phyloP scores from a whole-genome alignment of 805 yeast species.

The Kuraishia hungarica region DNA sequence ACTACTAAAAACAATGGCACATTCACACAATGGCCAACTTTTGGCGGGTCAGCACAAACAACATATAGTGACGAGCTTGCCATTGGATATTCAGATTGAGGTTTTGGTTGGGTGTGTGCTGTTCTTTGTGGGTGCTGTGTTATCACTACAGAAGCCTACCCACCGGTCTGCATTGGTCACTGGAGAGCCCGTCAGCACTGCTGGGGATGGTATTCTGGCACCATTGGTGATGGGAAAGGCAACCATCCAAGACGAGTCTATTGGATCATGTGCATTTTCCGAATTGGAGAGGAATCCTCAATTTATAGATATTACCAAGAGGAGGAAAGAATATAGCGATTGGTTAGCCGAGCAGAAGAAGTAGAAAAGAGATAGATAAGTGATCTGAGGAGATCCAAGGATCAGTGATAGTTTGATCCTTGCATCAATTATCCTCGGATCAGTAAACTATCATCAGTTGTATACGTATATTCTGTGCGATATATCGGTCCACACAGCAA shows the following conservation, averaged over 20 bases:
- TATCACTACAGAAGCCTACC: slow-evolving; percentile 16
- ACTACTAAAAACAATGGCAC: slow-evolving; percentile 17
- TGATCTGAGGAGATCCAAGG: too few relatives aligned
- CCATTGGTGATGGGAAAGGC: slow-evolving; percentile 43
- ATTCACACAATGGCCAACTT: not conserved
- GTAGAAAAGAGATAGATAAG: not conserved
- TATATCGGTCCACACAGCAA: too few relatives aligned
- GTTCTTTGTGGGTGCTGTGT: slow-evolving; percentile 29
- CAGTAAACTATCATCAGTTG: too few relatives aligned
- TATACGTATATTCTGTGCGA: too few relatives aligned
- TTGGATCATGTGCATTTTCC: slow-evolving; percentile 40
- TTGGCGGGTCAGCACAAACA: slow-evolving; percentile 5
- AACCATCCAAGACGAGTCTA: slow-evolving; percentile 33
- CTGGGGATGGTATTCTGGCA: slow-evolving; percentile 23
- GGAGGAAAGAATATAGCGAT: slow-evolving; percentile 33
- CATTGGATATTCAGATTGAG: slow-evolving; percentile 43
- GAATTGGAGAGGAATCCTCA: slow-evolving; percentile 39
- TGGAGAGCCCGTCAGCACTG: slow-evolving; percentile 21
- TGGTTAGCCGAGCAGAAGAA: slow-evolving; percentile 19
- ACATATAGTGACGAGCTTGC: slow-evolving; percentile 14
- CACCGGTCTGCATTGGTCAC: slow-evolving; percentile 13
- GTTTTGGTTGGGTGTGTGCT: slow-evolving; percentile 37
- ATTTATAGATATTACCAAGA: slow-evolving; percentile 38
- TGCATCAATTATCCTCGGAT: too few relatives aligned
- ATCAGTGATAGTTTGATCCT: too few relatives aligned